Evolutionary conservation across 2,329 filamentous ascomycete species (phyloP).

Genomic region (Colletotrichum sp.): DNA sequence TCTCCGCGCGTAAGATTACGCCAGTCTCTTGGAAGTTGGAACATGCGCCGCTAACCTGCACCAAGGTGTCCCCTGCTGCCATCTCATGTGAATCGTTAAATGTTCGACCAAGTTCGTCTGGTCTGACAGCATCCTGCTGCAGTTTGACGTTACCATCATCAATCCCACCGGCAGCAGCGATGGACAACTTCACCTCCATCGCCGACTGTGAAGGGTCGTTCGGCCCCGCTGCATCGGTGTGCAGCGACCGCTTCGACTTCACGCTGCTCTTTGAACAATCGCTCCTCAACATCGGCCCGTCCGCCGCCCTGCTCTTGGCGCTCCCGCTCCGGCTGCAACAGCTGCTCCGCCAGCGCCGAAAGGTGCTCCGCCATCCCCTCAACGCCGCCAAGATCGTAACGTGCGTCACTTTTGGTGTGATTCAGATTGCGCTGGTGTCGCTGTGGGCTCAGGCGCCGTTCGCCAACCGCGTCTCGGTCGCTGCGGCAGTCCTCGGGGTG

Average conservation of each 20-base stretch:
- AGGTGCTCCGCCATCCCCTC: conserved; percentile 28
- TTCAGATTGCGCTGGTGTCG: conserved; percentile 30
- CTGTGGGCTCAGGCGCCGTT: conserved; percentile 27
- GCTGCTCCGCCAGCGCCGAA: conserved; percentile 28
- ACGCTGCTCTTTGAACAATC: conserved; percentile 51
- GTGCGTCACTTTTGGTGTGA: neutral
- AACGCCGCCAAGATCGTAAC: conserved; percentile 15
- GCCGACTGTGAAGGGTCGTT: conserved; percentile 22
- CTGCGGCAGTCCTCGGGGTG: conserved; percentile 31
- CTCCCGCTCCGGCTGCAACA: conserved; percentile 33
- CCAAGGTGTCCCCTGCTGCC: neutral
- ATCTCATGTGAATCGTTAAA: neutral
- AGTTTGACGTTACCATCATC: neutral
- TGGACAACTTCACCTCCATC: conserved; percentile 7
- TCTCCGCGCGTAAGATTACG: neutral
- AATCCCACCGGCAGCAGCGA: neutral
- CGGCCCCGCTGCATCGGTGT: conserved; percentile 26
- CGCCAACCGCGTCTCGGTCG: conserved; percentile 32
- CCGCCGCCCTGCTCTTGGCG: conserved; percentile 32
- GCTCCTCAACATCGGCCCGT: conserved; percentile 35
- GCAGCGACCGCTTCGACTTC: conserved; percentile 53
- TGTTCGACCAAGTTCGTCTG: neutral
- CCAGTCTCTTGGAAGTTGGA: neutral
- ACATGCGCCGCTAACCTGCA: neutral
- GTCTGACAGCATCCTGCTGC: neutral